Conservation (phyloP, 495 filamentous ascomycete species). For the Aspergillus taichungensis region DNA sequence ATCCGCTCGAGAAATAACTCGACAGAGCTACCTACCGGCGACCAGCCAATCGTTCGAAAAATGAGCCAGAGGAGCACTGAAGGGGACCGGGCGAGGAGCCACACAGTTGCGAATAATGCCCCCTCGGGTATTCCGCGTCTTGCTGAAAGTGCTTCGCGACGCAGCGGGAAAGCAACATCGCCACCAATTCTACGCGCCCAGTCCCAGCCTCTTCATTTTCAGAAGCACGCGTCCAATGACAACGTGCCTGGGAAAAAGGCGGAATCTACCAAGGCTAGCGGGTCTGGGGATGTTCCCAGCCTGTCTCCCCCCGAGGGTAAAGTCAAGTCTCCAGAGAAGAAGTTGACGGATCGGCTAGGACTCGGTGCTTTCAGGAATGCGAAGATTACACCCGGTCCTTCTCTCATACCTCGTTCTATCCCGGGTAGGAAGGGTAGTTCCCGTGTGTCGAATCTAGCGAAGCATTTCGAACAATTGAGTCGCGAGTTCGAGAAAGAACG, state of each 20-base stretch:
- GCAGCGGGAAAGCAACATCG: conserved; percentile 37
- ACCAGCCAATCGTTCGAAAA: background rate
- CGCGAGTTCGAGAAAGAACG: conserved; percentile 96
- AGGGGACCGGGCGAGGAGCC: background rate
- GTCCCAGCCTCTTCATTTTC: conserved; percentile 52
- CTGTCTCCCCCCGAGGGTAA: conserved; percentile 17
- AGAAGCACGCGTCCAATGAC: conserved; percentile 19
- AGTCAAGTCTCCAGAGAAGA: conserved; percentile 54
- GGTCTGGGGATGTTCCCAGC: conserved; percentile 11
- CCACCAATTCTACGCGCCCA: conserved; percentile 62
- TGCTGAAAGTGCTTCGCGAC: conserved; percentile 34
- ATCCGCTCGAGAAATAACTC: conserved; percentile 2
- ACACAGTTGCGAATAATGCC: conserved; percentile 14
- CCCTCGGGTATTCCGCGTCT: conserved; percentile 46
- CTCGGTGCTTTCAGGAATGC: conserved; percentile 51
- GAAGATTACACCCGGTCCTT: conserved; percentile 52
- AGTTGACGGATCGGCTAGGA: conserved; percentile 57
- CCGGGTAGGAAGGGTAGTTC: conserved; percentile 54
- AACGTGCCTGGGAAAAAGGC: conserved; percentile 14
- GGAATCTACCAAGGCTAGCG: conserved; percentile 14
- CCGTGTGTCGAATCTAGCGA: conserved; percentile 79
- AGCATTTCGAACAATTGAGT: conserved; percentile 93
- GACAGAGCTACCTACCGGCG: background rate
- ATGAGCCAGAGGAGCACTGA: conserved; percentile 5
- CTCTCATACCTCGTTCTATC: conserved; percentile 84